A percentile compares a stretch with the other conserved stretches of the same genome.
phyloP scores from a whole-genome alignment of 1,284 basidiomycete species.

The Pascua sp. region DNA sequence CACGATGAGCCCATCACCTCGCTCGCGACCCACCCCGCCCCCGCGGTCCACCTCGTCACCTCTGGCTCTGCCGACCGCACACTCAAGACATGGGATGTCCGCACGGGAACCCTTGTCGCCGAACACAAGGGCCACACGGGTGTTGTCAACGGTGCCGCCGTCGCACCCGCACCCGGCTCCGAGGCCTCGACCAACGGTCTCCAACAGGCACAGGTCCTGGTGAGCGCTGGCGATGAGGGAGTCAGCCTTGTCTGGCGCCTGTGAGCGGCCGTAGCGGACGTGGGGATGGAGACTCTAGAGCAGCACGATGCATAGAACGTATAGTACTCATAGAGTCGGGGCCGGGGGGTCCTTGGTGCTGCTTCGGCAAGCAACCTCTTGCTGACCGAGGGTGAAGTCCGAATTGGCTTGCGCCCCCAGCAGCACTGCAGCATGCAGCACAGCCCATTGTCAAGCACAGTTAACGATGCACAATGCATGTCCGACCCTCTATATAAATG shows the following conservation, averaged over 20 bases:
- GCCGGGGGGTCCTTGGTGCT: no score
- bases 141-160: slow-evolving; percentile 71
- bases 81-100: slow-evolving; percentile 87
- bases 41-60: slow-evolving; percentile 66
- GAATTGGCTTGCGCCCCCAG: no score
- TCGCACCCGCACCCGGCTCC: slow-evolving; percentile 51
- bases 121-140: slow-evolving; percentile 82
- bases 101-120: slow-evolving; percentile 72
- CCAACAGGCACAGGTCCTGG: slow-evolving; percentile 54
- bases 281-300: slow-evolving; percentile 2
- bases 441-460: no score
- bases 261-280: not conserved
- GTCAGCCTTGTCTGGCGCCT: slow-evolving; percentile 64
- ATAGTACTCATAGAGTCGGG: no score
- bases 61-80: slow-evolving; percentile 81
- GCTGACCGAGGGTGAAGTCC: no score
- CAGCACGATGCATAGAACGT: no score
- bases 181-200: slow-evolving; percentile 39
- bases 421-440: no score
- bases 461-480: no score
- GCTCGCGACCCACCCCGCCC: slow-evolving; percentile 67
- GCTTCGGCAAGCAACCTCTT: no score
- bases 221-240: slow-evolving; percentile 83
- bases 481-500: no score
- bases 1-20: slow-evolving; percentile 84